Evolutionary conservation across 352 stramenopile species (phyloP).

Genomic region (Globisporangium cystogenes): DNA sequence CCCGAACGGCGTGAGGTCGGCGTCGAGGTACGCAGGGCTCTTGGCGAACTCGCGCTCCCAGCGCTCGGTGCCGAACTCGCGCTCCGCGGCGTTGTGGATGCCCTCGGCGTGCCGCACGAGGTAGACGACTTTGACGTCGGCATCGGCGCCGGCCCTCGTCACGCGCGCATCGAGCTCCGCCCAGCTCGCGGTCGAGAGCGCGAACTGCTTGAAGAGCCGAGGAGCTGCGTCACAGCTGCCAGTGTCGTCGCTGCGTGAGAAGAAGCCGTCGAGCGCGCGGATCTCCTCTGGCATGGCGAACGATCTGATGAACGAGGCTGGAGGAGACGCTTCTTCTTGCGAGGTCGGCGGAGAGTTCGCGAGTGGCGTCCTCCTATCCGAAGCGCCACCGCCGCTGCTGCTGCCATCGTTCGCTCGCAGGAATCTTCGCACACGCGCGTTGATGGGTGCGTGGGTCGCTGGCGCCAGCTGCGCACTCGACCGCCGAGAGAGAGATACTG

Average conservation of each 20-base stretch:
- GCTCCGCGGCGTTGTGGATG: slow-evolving; percentile 62
- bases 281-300: slow-evolving; percentile 3
- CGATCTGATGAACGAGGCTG: too few species aligned
- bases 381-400: too few species aligned
- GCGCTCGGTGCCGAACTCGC: slow-evolving; percentile 34
- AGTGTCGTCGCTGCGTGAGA: slow-evolving; percentile 10
- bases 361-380: background rate
- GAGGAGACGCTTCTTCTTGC: background rate
- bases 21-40: slow-evolving; percentile 53
- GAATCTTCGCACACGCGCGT: background rate
- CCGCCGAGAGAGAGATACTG: too few species aligned
- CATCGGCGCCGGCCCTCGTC: slow-evolving; percentile 9
- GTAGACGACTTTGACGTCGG: slow-evolving; percentile 63
- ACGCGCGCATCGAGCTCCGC: slow-evolving; percentile 13
- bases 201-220: slow-evolving; percentile 29
- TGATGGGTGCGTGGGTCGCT: background rate
- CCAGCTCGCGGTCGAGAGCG: slow-evolving; percentile 23
- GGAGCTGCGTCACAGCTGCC: background rate
- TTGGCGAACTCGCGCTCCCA: slow-evolving; percentile 64
- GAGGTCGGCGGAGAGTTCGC: background rate
- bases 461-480: background rate
- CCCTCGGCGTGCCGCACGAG: slow-evolving; percentile 73
- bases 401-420: too few species aligned
- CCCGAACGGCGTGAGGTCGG: slow-evolving; percentile 54
- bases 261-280: slow-evolving; percentile 27